Percentiles rank a stretch among this genome's conserved stretches.
These are phyloP conservation scores for Cystobasidium slooffiae DNA, from an alignment of 1,284 basidiomycete species.

Conservation along the genomic window DNA sequence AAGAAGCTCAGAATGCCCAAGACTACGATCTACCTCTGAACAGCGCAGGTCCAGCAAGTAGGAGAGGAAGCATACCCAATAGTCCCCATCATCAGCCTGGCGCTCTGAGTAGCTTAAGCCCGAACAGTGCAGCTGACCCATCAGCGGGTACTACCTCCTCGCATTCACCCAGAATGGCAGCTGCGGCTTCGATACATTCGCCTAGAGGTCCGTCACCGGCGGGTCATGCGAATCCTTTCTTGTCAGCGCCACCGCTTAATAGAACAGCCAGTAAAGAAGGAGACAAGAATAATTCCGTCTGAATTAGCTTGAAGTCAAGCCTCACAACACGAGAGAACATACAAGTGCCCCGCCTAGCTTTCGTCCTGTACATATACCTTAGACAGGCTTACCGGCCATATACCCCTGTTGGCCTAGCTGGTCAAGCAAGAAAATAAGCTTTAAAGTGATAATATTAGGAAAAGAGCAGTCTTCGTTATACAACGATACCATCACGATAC, in stretches of 20 bases:
- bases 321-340: no score
- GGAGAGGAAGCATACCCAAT: slow-evolving; percentile 2
- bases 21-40: slow-evolving; percentile 17
- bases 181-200: slow-evolving; percentile 5
- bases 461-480: no score
- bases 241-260: slow-evolving; percentile 16
- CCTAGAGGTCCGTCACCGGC: background rate
- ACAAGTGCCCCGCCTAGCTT: no score
- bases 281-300: slow-evolving; percentile 2
- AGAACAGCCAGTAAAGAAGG: slow-evolving; percentile 9
- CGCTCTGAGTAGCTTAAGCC: background rate
- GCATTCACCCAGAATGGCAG: slow-evolving; percentile 19
- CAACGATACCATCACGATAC: no score
- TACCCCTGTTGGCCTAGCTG: no score
- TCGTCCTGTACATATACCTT: no score
- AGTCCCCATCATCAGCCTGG: background rate
- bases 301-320: no score
- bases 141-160: slow-evolving; percentile 5
- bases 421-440: no score
- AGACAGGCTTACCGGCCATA: no score
- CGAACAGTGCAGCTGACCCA: background rate
- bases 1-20: slow-evolving; percentile 17
- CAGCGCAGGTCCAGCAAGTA: slow-evolving; percentile 7
- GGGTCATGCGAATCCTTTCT: slow-evolving; percentile 21
- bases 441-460: no score